phyloP scores from a whole-genome alignment of 805 yeast species.

The Ogataea populi-albae region DNA sequence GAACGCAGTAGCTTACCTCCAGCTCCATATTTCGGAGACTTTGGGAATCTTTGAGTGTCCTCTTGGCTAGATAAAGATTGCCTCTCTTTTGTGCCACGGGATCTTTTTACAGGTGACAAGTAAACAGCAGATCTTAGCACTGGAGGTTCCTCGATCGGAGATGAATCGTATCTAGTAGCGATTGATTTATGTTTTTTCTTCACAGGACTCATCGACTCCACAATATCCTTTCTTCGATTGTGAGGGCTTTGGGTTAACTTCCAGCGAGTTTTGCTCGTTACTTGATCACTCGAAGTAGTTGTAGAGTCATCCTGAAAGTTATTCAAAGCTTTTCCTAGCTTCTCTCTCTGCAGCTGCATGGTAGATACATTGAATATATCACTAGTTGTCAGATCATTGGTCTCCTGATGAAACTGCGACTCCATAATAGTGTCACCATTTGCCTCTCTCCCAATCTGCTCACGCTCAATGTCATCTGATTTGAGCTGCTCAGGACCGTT shows the following conservation, averaged over 20 bases:
- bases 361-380: conserved; percentile 19
- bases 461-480: conserved; percentile 17
- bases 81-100: conserved; percentile 7
- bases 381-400: conserved; percentile 19
- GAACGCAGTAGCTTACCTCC: conserved; percentile 35
- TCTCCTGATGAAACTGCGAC: conserved; percentile 2
- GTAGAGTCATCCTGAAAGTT: conserved; percentile 4
- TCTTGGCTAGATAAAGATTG: conserved; percentile 10
- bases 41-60: conserved; percentile 39
- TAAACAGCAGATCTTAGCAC: conserved; percentile 24
- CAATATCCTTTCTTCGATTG: conserved; percentile 8
- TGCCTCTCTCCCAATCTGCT: conserved; percentile 6
- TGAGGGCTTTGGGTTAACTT: conserved; percentile 15
- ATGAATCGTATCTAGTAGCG: conserved; percentile 31
- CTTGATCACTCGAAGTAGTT: conserved; percentile 2
- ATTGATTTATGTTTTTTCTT: conserved; percentile 18
- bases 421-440: conserved; percentile 2
- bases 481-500: conserved; percentile 16
- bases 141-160: conserved; percentile 35
- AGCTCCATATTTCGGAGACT: conserved; percentile 44
- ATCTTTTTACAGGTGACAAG: conserved; percentile 17
- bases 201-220: conserved; percentile 14
- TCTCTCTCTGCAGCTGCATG: conserved; percentile 12
- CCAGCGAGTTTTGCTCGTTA: conserved; percentile 10
- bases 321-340: conserved; percentile 5